These are phyloP conservation scores for Apiospora kogelbergensis DNA, from an alignment of 2,329 filamentous ascomycete genomes.

Conservation along the genomic window DNA sequence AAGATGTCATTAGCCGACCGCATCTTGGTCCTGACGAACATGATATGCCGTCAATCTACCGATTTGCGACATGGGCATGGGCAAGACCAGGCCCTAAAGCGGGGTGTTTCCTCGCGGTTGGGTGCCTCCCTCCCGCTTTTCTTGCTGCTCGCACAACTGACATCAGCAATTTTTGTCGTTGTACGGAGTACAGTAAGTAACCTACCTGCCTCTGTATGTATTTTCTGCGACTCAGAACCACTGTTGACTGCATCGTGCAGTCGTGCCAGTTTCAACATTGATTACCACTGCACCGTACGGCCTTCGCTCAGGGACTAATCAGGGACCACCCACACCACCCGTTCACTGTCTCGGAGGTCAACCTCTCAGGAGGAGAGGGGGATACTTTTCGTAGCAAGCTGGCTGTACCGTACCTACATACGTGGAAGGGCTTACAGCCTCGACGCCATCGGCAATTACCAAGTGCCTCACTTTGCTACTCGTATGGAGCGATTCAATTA, in stretches of 20 bases:
- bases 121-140: neutral
- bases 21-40: neutral
- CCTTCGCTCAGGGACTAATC: neutral
- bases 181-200: too few species aligned
- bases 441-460: neutral
- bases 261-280: neutral
- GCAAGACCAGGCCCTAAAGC: neutral
- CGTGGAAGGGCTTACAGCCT: neutral
- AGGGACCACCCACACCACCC: neutral
- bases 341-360: neutral
- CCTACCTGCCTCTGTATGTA: neutral
- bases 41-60: slow-evolving; percentile 4
- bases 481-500: neutral
- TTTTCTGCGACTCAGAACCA: neutral
- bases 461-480: neutral
- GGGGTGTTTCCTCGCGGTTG: neutral
- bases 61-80: neutral
- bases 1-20: neutral
- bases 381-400: neutral
- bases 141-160: neutral
- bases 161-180: neutral
- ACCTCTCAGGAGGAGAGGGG: neutral
- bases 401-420: neutral
- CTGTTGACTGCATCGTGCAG: neutral
- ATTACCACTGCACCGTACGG: neutral